phyloP scores from a whole-genome alignment of 495 filamentous ascomycete species.

The Xanthoparmelia taractica region DNA sequence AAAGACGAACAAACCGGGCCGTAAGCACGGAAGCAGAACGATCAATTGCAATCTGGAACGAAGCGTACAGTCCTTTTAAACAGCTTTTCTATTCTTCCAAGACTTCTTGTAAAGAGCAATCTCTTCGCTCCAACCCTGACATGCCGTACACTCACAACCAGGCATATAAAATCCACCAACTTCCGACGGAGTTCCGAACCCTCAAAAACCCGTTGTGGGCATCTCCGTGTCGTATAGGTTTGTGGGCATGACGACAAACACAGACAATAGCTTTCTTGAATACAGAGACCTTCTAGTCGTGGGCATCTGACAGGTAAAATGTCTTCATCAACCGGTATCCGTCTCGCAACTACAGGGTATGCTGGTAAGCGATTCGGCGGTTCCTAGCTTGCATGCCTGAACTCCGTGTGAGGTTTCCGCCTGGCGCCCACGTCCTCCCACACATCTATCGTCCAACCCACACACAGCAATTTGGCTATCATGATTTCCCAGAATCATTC shows the following conservation, averaged over 20 bases:
- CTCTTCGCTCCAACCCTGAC: neutral
- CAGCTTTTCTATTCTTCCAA: neutral
- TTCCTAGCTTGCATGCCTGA: neutral
- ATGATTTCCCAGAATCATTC: neutral
- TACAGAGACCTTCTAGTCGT: neutral
- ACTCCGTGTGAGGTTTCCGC: neutral
- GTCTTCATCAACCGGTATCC: neutral
- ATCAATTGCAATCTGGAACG: neutral
- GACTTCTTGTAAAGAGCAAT: neutral
- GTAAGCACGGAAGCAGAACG: neutral
- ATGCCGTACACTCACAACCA: neutral
- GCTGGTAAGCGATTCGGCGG: neutral
- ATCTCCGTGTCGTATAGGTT: neutral
- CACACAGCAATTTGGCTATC: neutral
- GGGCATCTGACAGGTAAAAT: neutral
- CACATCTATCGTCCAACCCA: neutral
- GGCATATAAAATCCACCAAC: neutral
- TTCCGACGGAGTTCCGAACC: neutral
- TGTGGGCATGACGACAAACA: neutral
- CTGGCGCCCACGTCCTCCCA: neutral
- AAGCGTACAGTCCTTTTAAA: neutral
- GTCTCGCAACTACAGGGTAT: neutral
- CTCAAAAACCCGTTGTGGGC: neutral
- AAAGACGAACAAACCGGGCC: too few species aligned
- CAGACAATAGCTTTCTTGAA: neutral